These are phyloP conservation scores for Plasmodium relictum DNA, from an alignment of 169 alveolate genomes.

Conservation along the genomic window DNA sequence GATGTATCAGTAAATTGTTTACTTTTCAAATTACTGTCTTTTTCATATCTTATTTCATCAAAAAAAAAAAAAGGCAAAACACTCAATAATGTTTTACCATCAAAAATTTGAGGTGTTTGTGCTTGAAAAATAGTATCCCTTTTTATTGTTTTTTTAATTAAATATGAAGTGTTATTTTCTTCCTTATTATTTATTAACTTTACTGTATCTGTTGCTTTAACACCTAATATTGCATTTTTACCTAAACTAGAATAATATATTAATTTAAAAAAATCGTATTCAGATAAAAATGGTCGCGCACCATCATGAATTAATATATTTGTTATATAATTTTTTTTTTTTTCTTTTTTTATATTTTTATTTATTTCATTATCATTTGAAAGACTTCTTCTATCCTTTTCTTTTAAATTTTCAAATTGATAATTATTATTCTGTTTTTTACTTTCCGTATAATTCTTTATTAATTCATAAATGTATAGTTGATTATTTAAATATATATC, in stretches of 20 bases:
- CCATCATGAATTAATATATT: constrained; percentile 56
- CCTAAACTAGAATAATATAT: constrained; percentile 26
- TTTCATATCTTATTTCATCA: background rate
- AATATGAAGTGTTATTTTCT: background rate
- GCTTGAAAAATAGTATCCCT: constrained; percentile 32
- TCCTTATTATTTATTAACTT: background rate
- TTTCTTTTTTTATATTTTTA: background rate
- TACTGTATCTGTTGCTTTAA: constrained; percentile 45
- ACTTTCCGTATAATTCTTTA: background rate
- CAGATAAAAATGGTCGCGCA: constrained; percentile 64
- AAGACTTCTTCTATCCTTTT: background rate
- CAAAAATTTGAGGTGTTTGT: constrained; percentile 66
- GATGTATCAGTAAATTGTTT: constrained; percentile 45
- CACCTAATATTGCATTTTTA: constrained; percentile 28
- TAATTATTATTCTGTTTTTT: background rate
- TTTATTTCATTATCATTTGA: background rate
- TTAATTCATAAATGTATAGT: constrained; percentile 22
- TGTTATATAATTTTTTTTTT: constrained; percentile 1
- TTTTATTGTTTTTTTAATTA: constrained; percentile 14
- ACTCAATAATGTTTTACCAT: constrained; percentile 17
- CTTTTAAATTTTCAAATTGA: background rate
- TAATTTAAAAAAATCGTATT: constrained; percentile 38
- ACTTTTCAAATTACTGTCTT: background rate
- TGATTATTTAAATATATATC: constrained; percentile 12
- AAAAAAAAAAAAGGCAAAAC: background rate